Evolutionary conservation across 257 asterid genomes (phyloP).

Genomic region (Agastache rugosa): DNA sequence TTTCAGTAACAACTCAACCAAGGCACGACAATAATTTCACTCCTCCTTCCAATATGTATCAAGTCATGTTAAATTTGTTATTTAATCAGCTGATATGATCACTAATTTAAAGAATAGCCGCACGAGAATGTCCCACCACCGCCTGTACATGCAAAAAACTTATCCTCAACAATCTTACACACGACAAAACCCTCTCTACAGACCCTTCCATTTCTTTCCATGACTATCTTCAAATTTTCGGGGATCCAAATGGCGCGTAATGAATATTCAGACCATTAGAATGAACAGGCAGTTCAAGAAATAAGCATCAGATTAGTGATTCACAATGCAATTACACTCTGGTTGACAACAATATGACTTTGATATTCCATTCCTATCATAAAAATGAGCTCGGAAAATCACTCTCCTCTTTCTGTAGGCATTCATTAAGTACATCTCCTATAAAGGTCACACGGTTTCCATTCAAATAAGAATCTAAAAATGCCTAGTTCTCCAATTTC

Average conservation of each 20-base stretch:
- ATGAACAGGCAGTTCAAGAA: neutral
- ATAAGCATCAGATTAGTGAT: constrained; percentile 23
- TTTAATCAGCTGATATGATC: neutral
- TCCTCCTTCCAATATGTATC: constrained; percentile 11
- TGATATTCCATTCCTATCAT: neutral
- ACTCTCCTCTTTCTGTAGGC: neutral
- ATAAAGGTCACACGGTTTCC: constrained; percentile 3
- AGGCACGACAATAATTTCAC: constrained; percentile 1
- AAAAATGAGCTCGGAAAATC: constrained; percentile 2
- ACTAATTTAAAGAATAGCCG: constrained; percentile 1
- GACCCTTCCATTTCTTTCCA: neutral
- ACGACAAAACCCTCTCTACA: neutral
- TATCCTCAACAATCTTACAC: constrained; percentile 5
- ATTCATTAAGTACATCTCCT: neutral
- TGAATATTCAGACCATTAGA: constrained; percentile 6
- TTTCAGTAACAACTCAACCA: constrained; percentile 14
- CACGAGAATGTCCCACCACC: neutral
- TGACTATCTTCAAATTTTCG: constrained; percentile 5
- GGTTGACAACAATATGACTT: neutral
- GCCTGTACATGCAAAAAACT: constrained; percentile 4
- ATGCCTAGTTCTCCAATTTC: constrained; percentile 17
- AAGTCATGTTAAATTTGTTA: constrained; percentile 12
- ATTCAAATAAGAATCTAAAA: neutral
- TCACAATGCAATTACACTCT: neutral
- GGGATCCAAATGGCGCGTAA: neutral